Evolutionary conservation across 116 monocot genomes (phyloP).

Genomic region (Posidonia oceanica): DNA sequence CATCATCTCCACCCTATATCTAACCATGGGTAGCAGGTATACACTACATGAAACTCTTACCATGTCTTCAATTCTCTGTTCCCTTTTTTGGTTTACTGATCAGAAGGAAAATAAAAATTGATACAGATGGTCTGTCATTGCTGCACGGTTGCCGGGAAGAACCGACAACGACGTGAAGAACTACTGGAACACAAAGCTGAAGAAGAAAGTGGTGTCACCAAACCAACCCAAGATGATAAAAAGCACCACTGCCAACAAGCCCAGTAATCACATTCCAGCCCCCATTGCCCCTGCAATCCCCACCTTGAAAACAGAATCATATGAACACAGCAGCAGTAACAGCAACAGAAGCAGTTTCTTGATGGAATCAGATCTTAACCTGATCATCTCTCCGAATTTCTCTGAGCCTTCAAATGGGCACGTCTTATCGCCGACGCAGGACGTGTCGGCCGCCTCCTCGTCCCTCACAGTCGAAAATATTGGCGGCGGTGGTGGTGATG

Average conservation of each 20-base stretch:
- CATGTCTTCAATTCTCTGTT: neutral
- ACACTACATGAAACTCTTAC: neutral
- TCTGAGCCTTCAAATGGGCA: neutral
- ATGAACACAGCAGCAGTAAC: neutral
- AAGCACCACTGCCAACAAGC: neutral
- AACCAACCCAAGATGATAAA: neutral
- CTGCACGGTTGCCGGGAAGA: conserved; percentile 19
- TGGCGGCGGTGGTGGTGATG: neutral
- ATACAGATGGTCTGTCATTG: conserved; percentile 25
- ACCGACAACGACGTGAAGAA: conserved; percentile 28
- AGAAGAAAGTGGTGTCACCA: conserved; percentile 15
- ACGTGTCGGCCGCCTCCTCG: neutral
- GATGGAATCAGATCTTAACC: neutral
- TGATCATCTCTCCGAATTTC: neutral
- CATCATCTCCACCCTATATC: conserved; percentile 14
- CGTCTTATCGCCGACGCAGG: neutral
- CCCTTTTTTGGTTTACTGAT: neutral
- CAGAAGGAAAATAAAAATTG: too few species aligned
- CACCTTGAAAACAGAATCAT: neutral
- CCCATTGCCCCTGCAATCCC: neutral
- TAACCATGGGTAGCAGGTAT: conserved; percentile 25
- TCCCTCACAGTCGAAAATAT: neutral
- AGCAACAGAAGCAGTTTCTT: neutral
- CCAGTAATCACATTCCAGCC: neutral
- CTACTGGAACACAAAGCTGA: conserved; percentile 25